Evolutionary conservation across 2,329 filamentous ascomycete species (phyloP), one percentile per base, ranked within the genome.

Genomic region (Trichophyton rubrum): DNA sequence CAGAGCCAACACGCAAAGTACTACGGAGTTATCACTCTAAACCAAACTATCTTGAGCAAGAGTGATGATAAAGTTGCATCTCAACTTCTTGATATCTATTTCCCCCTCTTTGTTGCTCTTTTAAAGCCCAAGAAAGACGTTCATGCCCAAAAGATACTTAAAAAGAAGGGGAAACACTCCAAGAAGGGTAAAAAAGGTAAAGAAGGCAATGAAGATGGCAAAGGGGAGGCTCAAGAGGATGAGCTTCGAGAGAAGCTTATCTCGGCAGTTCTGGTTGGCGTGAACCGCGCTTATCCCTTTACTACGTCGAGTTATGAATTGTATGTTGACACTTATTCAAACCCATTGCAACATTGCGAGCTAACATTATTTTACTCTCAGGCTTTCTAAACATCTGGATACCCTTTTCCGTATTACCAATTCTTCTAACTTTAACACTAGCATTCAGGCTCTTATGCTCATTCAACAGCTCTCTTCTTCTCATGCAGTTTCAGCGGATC

Each of bases 381-480:
- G 85, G 24, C 83, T 97, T 65, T 89, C 95, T 69, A 85, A 86
- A 62, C 92, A 99, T 69, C 83, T 99, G 61, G 88, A 97, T 70
- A 96, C 92, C 2, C 81, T 99, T 27, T 99, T 96, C 81, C 86
- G 85, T 68, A 93, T 99, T 68, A 95, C 93, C 0, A 93, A 99
- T 74, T 97, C 92, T 0, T 90, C 92, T 61, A 99, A 99, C 74
- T 97, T 99, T 81, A 99, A 97, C 76, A 99, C 93, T 0, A 93
- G 90, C 70, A 89, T 99, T 41, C 93, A 99, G 74, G 92, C 93
- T 38, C 82, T 99, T 65, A 87, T 96, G 76, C 79, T 99, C 56
- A 95, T 99, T 66, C 93, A 97, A 71, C 93, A 97, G 72, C 82
- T 99, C 30, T 89, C 90, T 0, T 80, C 85, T 1, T 83, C 86